A percentile compares a stretch with the other conserved stretches of the same genome.
These are phyloP conservation scores for Exophiala oligosperma DNA, from an alignment of 2,329 filamentous ascomycete genomes.

Conservation along the genomic window DNA sequence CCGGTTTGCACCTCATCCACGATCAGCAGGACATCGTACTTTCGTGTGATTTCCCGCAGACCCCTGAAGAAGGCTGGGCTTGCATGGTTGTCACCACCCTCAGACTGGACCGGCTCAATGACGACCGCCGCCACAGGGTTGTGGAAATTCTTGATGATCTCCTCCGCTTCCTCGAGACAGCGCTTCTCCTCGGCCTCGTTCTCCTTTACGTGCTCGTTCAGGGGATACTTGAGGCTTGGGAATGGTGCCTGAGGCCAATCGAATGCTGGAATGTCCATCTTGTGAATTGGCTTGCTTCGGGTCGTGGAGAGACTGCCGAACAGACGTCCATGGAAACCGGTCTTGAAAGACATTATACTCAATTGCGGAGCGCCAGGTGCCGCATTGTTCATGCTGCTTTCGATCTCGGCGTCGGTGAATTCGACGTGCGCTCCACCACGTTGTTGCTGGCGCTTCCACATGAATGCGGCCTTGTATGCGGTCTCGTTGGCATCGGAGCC, in stretches of 20 bases:
- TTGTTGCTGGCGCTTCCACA: slow-evolving; percentile 80
- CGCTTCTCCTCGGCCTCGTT: slow-evolving; percentile 80
- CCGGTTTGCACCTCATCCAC: slow-evolving; percentile 95
- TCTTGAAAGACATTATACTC: slow-evolving; percentile 86
- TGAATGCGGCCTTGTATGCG: slow-evolving; percentile 93
- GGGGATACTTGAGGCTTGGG: slow-evolving; percentile 81
- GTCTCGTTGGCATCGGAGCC: slow-evolving; percentile 93
- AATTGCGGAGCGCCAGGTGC: slow-evolving; percentile 74
- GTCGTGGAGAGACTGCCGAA: slow-evolving; percentile 87
- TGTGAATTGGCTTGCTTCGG: slow-evolving; percentile 90
- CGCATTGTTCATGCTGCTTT: slow-evolving; percentile 76
- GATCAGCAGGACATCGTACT: slow-evolving; percentile 66
- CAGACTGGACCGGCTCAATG: slow-evolving; percentile 88
- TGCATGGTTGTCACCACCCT: slow-evolving; percentile 93
- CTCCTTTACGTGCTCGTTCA: slow-evolving; percentile 75
- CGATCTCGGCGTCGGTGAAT: slow-evolving; percentile 75
- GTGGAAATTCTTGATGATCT: slow-evolving; percentile 76
- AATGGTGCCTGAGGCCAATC: slow-evolving; percentile 93
- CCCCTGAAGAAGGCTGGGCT: slow-evolving; percentile 83
- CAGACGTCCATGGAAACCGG: slow-evolving; percentile 84
- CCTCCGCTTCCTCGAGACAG: slow-evolving; percentile 79
- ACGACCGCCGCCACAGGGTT: slow-evolving; percentile 78
- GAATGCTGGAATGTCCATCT: slow-evolving; percentile 90
- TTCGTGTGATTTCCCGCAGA: slow-evolving; percentile 75
- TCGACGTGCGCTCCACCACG: slow-evolving; percentile 76